Conservation (phyloP, 371 early-diverging fungal genomes). For the Actinomucor elegans region DNA sequence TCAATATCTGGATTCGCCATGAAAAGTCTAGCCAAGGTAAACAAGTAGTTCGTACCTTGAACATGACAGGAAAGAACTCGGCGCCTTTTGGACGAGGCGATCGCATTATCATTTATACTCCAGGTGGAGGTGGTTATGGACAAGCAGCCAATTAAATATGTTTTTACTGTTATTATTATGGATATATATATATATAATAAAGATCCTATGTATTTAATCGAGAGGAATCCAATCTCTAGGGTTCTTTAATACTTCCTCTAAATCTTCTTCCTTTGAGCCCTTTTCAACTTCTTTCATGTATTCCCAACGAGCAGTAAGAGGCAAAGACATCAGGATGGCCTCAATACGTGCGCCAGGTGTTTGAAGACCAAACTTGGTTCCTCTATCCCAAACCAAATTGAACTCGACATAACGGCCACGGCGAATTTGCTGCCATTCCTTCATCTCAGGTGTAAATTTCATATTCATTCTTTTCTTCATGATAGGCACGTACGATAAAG, state of each 20-base stretch:
- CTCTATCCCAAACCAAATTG: conserved; percentile 82
- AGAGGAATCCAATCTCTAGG: conserved; percentile 82
- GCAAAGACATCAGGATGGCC: conserved; percentile 81
- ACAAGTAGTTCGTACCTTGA: conserved; percentile 45
- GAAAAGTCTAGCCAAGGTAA: conserved; percentile 32
- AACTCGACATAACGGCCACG: conserved; percentile 89
- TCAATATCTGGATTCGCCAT: conserved; percentile 78
- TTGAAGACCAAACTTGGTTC: conserved; percentile 84
- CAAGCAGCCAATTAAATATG: conserved; percentile 1
- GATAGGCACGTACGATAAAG: conserved; percentile 77
- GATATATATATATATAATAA: neutral
- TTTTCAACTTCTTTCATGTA: conserved; percentile 72
- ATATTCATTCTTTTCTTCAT: conserved; percentile 63
- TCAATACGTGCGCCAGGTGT: conserved; percentile 86
- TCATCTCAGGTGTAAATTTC: conserved; percentile 65
- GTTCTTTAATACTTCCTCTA: conserved; percentile 75
- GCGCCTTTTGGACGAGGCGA: conserved; percentile 76
- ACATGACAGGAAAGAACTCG: conserved; percentile 88
- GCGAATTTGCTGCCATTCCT: conserved; percentile 80
- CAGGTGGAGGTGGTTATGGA: conserved; percentile 91
- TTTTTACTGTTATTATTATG: neutral
- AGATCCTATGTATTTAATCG: conserved; percentile 19
- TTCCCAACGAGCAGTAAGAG: conserved; percentile 83
- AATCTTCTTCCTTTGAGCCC: conserved; percentile 68
- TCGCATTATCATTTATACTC: conserved; percentile 80